Evolutionary conservation across 2,329 filamentous ascomycete genomes (phyloP), one percentile per base, ranked within the genome.

Genomic region (Dactylellina haptotyla): DNA sequence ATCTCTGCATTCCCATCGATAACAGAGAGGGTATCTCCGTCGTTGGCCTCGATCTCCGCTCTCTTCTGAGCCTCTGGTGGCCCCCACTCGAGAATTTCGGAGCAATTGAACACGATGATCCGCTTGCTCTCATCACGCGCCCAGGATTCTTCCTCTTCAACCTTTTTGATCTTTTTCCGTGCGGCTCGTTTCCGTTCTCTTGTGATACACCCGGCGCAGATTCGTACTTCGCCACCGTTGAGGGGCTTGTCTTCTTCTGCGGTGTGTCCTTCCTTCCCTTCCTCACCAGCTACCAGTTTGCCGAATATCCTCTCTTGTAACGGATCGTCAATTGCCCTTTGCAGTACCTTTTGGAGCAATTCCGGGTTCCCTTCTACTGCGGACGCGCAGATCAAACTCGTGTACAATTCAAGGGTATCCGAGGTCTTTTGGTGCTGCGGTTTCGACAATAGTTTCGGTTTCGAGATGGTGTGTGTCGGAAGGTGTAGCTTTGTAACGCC

Each of bases 221-320:
- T 98, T 77, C 89, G 88, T 16, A 99, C 92, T 77, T 97, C 92
- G n/a, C 92, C 95, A 45, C 95, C 95, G 77, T 96, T 93, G 62
- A 92, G 85, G 1, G 93, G 90, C 62, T 89, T 90, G 12, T 84
- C 83, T 50, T 85, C 84, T 18, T 83, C 76, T 72, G 46, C 76
- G 76, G 23, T 79, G 76, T 51, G 79, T 76, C 77, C 63, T 77
- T 81, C 83, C 79, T 78, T 80, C 74, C 80, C 80, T 59, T 83
- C 81, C 58, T 81, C 80, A 6, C 46, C 53, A n/a, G n/a, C n/a
- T 3, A 20, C 45, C 6, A 45, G 26, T 18, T 48, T 46, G 8
- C 62, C 46, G 53, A 74, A 74, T 25, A 78, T 79, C n/a, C 79
- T 78, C 30, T 77, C 73, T 34, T 81, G 79, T 53, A 79, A 77